Evolutionary conservation across 257 asterid species (phyloP), one percentile per base, ranked within the genome.

Genomic region (Penstemon eatonii): DNA sequence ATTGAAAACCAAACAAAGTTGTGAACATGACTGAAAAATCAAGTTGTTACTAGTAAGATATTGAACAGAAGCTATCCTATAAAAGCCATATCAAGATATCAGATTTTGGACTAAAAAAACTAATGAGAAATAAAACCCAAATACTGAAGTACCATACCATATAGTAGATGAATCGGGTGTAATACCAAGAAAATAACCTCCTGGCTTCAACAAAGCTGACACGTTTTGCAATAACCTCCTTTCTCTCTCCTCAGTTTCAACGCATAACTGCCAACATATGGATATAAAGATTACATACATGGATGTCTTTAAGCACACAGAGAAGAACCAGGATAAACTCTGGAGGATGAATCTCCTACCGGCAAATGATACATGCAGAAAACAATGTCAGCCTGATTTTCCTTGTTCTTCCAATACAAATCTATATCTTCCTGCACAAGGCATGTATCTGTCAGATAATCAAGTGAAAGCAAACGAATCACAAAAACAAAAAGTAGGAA

Each of bases 151-250:
- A 62, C 12, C 90, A 67, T 87, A 93, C 98, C 98, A 93, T 84
- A 93, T 93, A 72, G 98, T 88, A 77, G 98, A 90, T 67, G 98
- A 93, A 80, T 93, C 98, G 58, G 98, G 93, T 78, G 96, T 86
- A 67, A 93, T 83, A 80, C 98, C 98, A 74, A 93, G 76, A 88
- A 93, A 93, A 81, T 86, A 93, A 71, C 97, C 98, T 67, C 98
- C 98, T 4, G 97, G 97, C 84, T 83, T 90, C 85, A 93, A 83
- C 85, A 93, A 84, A 72, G 89, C 78, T 69, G 98, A 88, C 57
- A 90, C 97, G 56, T 88, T 93, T 10, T 84, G 90, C 79, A 93
- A 74, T 75, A 93, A 81, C 75, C 77, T 85, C 83, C 72, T 88
- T 59, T 77, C 91, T 79, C 84, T 88, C 71, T 90, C 98, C 88